phyloP scores from a whole-genome alignment of 1,139 yeast species.

The Magnusiomyces tetraspermus region DNA sequence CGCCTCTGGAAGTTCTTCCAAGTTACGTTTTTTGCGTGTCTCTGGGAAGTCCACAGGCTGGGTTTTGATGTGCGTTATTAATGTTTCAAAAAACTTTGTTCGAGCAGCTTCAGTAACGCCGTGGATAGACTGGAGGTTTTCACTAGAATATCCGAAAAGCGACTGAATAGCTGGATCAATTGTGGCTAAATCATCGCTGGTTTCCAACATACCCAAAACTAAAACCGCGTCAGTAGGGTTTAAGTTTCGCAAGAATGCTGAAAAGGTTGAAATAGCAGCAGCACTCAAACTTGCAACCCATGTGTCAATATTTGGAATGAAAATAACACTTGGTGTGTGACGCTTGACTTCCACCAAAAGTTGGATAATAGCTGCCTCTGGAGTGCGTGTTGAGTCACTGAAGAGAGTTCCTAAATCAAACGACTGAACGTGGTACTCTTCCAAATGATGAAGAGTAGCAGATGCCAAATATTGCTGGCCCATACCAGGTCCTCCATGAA shows the following conservation, averaged over 20 bases:
- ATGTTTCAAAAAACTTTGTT: constrained; percentile 44
- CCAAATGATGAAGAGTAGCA: constrained; percentile 72
- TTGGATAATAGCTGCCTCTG: constrained; percentile 80
- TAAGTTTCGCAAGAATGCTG: constrained; percentile 58
- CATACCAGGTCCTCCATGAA: constrained; percentile 68
- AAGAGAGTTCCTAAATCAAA: constrained; percentile 71
- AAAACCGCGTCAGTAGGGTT: constrained; percentile 66
- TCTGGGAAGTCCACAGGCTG: constrained; percentile 48
- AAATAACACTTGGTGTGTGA: constrained; percentile 80
- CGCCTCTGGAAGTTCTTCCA: constrained; percentile 38
- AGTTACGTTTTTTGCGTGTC: constrained; percentile 32
- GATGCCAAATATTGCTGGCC: constrained; percentile 85
- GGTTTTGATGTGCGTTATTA: constrained; percentile 50
- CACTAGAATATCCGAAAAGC: constrained; percentile 47
- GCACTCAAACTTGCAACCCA: constrained; percentile 65
- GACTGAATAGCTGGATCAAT: constrained; percentile 33
- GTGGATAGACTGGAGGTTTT: constrained; percentile 41
- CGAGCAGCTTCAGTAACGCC: constrained; percentile 42
- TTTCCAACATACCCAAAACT: constrained; percentile 52
- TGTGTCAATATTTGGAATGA: constrained; percentile 72
- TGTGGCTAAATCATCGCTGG: constrained; percentile 42
- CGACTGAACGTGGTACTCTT: constrained; percentile 83
- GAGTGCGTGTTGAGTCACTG: constrained; percentile 72
- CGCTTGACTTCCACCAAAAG: constrained; percentile 80
- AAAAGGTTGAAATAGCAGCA: constrained; percentile 62